A percentile compares a stretch with the other conserved stretches of the same genome.
phyloP scores from a whole-genome alignment of 2,329 filamentous ascomycete species.

The Alternaria conjuncta region DNA sequence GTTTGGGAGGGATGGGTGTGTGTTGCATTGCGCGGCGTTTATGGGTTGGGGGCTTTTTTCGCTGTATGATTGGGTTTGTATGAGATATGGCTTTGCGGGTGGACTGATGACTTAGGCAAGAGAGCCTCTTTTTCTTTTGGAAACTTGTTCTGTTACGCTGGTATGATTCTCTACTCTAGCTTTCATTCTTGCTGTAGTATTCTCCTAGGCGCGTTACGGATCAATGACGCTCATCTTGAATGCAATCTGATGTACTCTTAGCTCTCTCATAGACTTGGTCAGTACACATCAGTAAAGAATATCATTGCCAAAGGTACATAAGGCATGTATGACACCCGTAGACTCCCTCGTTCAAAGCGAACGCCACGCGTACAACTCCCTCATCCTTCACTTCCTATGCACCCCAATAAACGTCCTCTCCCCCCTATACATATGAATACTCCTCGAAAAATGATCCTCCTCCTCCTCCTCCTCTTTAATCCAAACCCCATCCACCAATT shows the following conservation, averaged over 20 bases:
- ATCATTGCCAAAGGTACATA: too few species aligned
- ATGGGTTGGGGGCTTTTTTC: neutral
- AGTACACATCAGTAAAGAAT: too few species aligned
- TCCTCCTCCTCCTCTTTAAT: conserved; percentile 45
- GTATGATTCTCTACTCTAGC: neutral
- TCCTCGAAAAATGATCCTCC: conserved; percentile 42
- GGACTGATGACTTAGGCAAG: neutral
- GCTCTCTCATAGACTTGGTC: too few species aligned
- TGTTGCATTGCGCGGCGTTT: conserved; percentile 3
- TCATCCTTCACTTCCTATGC: too few species aligned
- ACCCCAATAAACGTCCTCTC: conserved; percentile 45
- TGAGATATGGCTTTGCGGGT: neutral
- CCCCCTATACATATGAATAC: conserved; percentile 42
- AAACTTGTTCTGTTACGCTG: neutral
- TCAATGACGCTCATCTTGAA: too few species aligned
- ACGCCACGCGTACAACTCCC: too few species aligned
- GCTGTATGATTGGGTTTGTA: neutral
- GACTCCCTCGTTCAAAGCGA: too few species aligned
- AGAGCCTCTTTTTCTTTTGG: too few species aligned
- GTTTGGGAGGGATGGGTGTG: neutral
- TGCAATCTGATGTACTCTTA: too few species aligned
- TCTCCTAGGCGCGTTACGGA: too few species aligned
- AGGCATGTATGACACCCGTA: too few species aligned
- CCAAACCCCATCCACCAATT: conserved; percentile 51
- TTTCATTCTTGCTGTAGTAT: neutral